A percentile compares a stretch with the other conserved stretches of the same genome.
Conservation (phyloP, 1,139 yeast genomes). For the Candida pseudoviswanathii region DNA sequence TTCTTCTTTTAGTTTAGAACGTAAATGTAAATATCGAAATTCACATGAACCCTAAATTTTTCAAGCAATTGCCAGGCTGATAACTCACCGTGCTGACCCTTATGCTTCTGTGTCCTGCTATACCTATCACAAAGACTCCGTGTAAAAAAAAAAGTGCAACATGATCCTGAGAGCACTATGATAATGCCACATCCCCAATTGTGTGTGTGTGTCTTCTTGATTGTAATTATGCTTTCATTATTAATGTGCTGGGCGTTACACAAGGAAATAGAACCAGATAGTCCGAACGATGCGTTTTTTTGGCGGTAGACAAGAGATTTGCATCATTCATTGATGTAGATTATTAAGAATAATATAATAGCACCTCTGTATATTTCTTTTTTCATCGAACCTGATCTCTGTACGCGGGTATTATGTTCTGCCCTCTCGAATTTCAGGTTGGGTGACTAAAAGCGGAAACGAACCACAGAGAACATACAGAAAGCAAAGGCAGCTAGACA, state of each 20-base stretch:
- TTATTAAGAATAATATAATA: neutral
- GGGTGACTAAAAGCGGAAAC: neutral
- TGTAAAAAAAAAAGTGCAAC: too few species aligned
- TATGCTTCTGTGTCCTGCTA: neutral
- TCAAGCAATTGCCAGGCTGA: neutral
- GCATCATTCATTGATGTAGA: neutral
- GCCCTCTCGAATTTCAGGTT: neutral
- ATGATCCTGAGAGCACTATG: too few species aligned
- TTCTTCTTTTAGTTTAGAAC: neutral
- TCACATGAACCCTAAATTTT: slow-evolving; percentile 1
- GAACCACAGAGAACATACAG: too few species aligned
- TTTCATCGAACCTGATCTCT: neutral
- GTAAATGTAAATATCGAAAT: neutral
- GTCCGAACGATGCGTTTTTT: too few species aligned
- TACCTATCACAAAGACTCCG: too few species aligned
- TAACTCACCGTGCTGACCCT: neutral
- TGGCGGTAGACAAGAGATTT: too few species aligned
- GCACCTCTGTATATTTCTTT: neutral
- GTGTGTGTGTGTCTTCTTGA: too few species aligned
- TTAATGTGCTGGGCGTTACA: too few species aligned
- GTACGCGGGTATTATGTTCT: neutral
- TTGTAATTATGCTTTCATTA: too few species aligned
- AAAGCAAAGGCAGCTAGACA: neutral
- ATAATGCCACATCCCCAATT: too few species aligned
- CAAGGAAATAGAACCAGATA: too few species aligned